Evolutionary conservation across 148 eudicot genomes (phyloP), one percentile per base, ranked within the genome.

Genomic region (Gaultheria prostrata): DNA sequence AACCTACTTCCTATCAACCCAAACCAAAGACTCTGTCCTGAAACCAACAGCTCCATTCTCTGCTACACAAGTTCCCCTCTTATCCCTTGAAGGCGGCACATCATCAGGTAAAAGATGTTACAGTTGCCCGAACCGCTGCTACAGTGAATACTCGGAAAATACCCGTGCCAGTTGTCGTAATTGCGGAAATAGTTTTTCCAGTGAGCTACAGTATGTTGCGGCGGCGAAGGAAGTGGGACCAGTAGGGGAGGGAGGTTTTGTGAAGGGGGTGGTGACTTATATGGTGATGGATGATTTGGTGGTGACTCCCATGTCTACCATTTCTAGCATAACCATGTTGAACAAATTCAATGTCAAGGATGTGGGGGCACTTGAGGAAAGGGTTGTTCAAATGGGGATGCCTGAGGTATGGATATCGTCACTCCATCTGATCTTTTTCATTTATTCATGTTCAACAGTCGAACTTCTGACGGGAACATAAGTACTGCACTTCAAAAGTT

Each of bases 271-370:
- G 57, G 85, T 84, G 33, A 86, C 87, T 24, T 88, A 84, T 46
- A 88, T 84, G 87, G 73, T 90, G 5, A 86, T 78, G 86, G 90
- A 88, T 79, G 80, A 90, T 51, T 28, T 88, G 79, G 81, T 72
- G n/a, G 86, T 87, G 2, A 84, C n/a, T 39, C 91, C 91, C 3
- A 74, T 85, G 82, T 89, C 91, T 7, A 84, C 83, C 2, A 83
- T 87, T 10, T 89, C 91, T n/a, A 24, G n/a, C 3, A 72, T 53
- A 18, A 73, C 70, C 0, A 11, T 21, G 48, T 32, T 72, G 32
- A 65, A 20, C 57, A 80, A 80, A 3, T 81, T 70, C 45, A 70
- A 81, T 11, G 28, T 81, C 8, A 50, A 49, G 54, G 45, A 81
- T 15, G 8, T 81, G 5, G 77, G 77, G 6, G 76, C 74, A 0